These are phyloP conservation scores for Aureobasidium sp. DNA, from an alignment of 2,329 filamentous ascomycete species.

Conservation along the genomic window DNA sequence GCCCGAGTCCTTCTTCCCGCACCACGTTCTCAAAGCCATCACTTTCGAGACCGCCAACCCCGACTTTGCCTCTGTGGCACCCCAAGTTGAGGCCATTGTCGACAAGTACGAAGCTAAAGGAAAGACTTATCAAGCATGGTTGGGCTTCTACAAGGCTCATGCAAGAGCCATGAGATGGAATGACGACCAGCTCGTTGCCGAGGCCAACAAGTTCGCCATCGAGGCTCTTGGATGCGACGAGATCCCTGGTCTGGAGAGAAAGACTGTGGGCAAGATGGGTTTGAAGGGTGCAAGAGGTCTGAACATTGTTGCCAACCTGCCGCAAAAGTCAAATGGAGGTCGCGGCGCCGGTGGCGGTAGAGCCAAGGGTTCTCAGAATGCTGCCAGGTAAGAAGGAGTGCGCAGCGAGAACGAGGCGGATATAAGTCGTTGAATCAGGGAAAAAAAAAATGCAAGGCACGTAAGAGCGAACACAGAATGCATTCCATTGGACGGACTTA, in stretches of 20 bases:
- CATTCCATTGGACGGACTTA: background rate
- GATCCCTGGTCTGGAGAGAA: conserved; percentile 40
- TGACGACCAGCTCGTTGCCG: conserved; percentile 30
- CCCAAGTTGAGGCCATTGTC: conserved; percentile 40
- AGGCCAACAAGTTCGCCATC: conserved; percentile 38
- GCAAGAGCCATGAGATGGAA: conserved; percentile 10
- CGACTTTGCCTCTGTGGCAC: conserved; percentile 26
- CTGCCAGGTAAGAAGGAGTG: background rate
- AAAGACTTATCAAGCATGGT: conserved; percentile 41
- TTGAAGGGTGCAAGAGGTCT: conserved; percentile 39
- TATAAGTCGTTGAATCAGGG: background rate
- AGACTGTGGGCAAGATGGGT: conserved; percentile 42
- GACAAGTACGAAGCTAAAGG: conserved; percentile 31
- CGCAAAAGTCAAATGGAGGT: background rate
- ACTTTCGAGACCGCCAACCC: conserved; percentile 25
- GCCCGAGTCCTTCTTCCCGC: conserved; percentile 46
- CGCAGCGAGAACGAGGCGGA: background rate
- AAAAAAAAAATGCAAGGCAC: background rate
- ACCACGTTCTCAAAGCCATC: conserved; percentile 43
- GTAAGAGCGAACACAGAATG: background rate
- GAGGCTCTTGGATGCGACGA: conserved; percentile 38
- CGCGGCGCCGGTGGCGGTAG: conserved; percentile 1
- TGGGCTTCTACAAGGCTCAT: conserved; percentile 37
- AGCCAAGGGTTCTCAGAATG: background rate
- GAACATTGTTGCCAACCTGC: conserved; percentile 11